Conservation (phyloP, 257 asterid genomes). For the Datura wrightii region DNA sequence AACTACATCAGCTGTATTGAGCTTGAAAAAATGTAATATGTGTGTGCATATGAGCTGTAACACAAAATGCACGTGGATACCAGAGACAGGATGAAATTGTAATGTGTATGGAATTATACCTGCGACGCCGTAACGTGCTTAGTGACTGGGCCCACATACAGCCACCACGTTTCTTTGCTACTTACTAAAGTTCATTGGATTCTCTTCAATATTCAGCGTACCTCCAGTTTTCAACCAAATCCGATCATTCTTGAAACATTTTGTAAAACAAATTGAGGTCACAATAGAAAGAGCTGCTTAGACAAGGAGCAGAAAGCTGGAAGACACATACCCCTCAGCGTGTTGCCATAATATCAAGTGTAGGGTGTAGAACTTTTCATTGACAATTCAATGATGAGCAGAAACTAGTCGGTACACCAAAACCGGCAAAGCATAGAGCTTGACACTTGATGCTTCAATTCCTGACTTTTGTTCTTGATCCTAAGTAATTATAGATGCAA, state of each 20-base stretch:
- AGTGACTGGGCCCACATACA: not conserved
- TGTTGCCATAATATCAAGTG: not conserved
- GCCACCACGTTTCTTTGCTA: not conserved
- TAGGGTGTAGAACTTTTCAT: not conserved
- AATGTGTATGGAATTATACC: not conserved
- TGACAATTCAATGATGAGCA: not conserved
- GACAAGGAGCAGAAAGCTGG: not conserved
- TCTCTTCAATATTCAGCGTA: not conserved
- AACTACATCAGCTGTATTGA: not conserved
- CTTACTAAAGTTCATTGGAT: not conserved
- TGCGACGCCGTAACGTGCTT: not conserved
- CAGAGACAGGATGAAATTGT: not conserved
- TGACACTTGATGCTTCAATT: not conserved
- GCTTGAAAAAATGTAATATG: not conserved
- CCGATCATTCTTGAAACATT: not conserved
- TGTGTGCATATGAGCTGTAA: not conserved
- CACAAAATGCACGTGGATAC: conserved; percentile 12
- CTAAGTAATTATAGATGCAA: not conserved
- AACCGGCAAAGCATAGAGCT: not conserved
- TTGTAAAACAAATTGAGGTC: conserved; percentile 15
- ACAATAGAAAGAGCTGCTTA: not conserved
- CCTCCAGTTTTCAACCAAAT: not conserved
- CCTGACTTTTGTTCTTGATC: not conserved
- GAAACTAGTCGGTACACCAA: not conserved
- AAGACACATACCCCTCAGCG: not conserved